phyloP scores from a whole-genome alignment of 2,329 filamentous ascomycete genomes.

The Ceratocystis huliohia region DNA sequence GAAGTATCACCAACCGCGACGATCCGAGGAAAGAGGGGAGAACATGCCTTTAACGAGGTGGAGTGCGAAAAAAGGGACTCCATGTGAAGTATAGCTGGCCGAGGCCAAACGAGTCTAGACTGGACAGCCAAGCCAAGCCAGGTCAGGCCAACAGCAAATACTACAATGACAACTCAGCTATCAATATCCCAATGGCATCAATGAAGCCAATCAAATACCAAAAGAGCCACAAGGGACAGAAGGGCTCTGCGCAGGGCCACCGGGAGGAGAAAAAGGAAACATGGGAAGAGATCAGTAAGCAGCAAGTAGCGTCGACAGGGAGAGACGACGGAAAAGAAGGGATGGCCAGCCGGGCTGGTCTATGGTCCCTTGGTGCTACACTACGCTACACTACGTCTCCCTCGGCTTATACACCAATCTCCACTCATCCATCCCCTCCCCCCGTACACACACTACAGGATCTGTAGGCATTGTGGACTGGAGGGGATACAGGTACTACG shows the following conservation, averaged over 20 bases:
- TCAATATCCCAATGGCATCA: background rate
- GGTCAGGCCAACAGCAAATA: background rate
- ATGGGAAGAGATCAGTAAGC: background rate
- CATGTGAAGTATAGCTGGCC: background rate
- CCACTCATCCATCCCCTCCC: background rate
- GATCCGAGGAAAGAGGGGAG: background rate
- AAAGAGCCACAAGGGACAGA: background rate
- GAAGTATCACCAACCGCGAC: background rate
- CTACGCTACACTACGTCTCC: background rate
- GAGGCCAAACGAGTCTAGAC: background rate
- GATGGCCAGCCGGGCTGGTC: background rate
- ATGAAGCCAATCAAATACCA: background rate
- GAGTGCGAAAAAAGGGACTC: background rate
- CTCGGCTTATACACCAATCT: slow-evolving; percentile 1
- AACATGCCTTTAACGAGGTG: background rate
- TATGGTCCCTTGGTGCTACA: background rate
- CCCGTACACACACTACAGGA: background rate
- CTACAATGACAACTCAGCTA: background rate
- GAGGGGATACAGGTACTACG: background rate
- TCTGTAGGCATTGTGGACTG: background rate
- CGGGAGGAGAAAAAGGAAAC: background rate
- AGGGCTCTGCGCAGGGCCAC: background rate
- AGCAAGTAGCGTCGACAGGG: background rate
- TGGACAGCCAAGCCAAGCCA: background rate
- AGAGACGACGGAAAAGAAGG: background rate